Evolutionary conservation across 78 protist species (phyloP).

Genomic region (Capsaspora owczarzaki): DNA sequence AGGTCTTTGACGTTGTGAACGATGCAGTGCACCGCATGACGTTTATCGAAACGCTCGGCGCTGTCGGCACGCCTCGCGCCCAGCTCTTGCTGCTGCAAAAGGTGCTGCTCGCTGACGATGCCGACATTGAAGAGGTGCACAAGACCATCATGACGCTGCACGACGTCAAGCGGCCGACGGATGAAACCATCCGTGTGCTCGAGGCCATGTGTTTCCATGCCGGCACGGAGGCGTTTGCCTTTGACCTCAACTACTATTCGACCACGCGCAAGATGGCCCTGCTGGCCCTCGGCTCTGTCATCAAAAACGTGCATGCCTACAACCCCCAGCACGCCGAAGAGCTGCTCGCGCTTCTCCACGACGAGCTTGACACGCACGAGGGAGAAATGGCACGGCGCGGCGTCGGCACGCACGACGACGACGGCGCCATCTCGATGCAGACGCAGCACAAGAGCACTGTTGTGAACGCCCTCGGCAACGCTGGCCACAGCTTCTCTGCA

Average conservation of each 20-base stretch:
- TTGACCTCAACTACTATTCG: background rate
- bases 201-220: background rate
- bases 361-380: background rate
- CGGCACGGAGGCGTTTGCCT: background rate
- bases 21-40: background rate
- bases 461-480: background rate
- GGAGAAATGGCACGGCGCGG: background rate
- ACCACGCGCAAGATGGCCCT: background rate
- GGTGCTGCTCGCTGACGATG: background rate
- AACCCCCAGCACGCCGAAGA: background rate
- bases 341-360: background rate
- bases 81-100: background rate
- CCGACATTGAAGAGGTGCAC: background rate
- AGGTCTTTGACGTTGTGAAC: background rate
- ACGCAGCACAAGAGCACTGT: background rate
- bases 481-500: background rate
- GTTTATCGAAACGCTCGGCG: background rate
- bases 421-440: background rate
- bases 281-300: background rate
- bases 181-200: background rate
- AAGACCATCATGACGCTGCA: background rate
- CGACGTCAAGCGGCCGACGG: background rate
- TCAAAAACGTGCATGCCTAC: background rate
- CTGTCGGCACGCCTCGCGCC: background rate
- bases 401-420: background rate